phyloP scores from a whole-genome alignment of 805 yeast genomes.

The Lachancea kluyveri region DNA sequence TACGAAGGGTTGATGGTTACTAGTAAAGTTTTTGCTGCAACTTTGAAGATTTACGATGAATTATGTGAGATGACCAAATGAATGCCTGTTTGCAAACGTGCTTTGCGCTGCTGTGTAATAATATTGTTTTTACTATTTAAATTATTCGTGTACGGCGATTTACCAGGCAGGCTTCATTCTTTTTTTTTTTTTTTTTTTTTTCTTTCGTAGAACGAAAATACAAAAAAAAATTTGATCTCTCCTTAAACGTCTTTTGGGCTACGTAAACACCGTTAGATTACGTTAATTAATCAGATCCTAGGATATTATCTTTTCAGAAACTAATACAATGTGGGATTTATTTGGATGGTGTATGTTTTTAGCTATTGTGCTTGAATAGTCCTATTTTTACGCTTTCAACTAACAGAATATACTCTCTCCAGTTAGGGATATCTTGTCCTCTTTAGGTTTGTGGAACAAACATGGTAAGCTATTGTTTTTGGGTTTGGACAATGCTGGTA shows the following conservation, averaged over 20 bases:
- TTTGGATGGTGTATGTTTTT: constrained; percentile 31
- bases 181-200: too few relatives aligned
- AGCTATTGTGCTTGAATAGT: constrained; percentile 1
- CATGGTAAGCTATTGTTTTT: constrained; percentile 94
- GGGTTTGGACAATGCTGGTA: constrained; percentile 97
- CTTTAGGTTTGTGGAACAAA: constrained; percentile 82
- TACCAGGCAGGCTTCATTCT: too few relatives aligned
- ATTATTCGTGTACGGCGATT: too few relatives aligned
- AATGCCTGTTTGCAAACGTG: too few relatives aligned
- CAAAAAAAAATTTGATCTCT: too few relatives aligned
- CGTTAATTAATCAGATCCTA: too few relatives aligned
- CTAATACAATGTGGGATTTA: constrained; percentile 22
- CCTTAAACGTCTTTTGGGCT: too few relatives aligned
- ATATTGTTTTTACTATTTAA: too few relatives aligned
- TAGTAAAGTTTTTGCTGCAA: constrained; percentile 9
- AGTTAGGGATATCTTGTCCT: constrained; percentile 73
- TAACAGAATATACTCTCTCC: constrained; percentile 12
- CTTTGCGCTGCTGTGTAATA: too few relatives aligned
- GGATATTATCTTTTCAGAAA: too few relatives aligned
- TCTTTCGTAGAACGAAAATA: too few relatives aligned
- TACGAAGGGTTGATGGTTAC: constrained; percentile 15
- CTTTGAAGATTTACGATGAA: constrained; percentile 12
- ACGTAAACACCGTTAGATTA: too few relatives aligned
- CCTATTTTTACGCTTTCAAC: constrained; percentile 6
- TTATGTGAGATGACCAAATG: constrained; percentile 2